phyloP scores from a whole-genome alignment of 75 land plant genomes.

The Selaginella tamariscina region DNA sequence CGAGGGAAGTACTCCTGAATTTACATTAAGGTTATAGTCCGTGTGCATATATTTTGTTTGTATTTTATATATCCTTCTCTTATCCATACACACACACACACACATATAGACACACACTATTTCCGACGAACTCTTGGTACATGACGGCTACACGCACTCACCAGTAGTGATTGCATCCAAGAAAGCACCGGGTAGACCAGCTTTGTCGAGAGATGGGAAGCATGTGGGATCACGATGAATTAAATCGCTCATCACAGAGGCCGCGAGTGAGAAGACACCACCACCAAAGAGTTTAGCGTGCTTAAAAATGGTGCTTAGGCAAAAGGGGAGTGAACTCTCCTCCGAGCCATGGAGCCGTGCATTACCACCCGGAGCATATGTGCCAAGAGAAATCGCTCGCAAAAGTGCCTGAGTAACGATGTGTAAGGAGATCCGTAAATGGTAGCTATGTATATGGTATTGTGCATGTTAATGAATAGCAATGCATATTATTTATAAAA shows the following conservation, averaged over 20 bases:
- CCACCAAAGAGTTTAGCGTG: slow-evolving; percentile 93
- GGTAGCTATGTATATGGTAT: too few relatives aligned
- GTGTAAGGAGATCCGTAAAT: too few relatives aligned
- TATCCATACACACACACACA: too few relatives aligned
- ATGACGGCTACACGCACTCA: too few relatives aligned
- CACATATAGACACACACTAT: too few relatives aligned
- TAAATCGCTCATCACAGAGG: slow-evolving; percentile 91
- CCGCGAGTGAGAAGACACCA: slow-evolving; percentile 87
- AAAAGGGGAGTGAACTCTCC: slow-evolving; percentile 66
- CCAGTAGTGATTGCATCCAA: slow-evolving; percentile 58
- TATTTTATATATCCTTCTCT: too few relatives aligned
- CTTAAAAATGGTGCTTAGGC: slow-evolving; percentile 62
- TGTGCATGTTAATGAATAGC: too few relatives aligned
- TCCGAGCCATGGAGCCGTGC: slow-evolving; percentile 58
- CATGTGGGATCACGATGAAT: slow-evolving; percentile 97
- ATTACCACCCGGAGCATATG: slow-evolving; percentile 78
- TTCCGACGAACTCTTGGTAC: too few relatives aligned
- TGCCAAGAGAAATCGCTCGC: slow-evolving; percentile 74
- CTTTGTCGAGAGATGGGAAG: slow-evolving; percentile 65
- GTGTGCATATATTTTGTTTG: too few relatives aligned
- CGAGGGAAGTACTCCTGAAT: slow-evolving; percentile 79
- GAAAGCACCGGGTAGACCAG: slow-evolving; percentile 79
- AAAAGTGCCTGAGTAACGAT: slow-evolving; percentile 82
- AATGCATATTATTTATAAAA: too few relatives aligned
- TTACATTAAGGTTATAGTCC: too few relatives aligned